Percentiles rank a stretch among this genome's conserved stretches.
phyloP scores from a whole-genome alignment of 2,329 filamentous ascomycete genomes.

The Blastomyces silverae region DNA sequence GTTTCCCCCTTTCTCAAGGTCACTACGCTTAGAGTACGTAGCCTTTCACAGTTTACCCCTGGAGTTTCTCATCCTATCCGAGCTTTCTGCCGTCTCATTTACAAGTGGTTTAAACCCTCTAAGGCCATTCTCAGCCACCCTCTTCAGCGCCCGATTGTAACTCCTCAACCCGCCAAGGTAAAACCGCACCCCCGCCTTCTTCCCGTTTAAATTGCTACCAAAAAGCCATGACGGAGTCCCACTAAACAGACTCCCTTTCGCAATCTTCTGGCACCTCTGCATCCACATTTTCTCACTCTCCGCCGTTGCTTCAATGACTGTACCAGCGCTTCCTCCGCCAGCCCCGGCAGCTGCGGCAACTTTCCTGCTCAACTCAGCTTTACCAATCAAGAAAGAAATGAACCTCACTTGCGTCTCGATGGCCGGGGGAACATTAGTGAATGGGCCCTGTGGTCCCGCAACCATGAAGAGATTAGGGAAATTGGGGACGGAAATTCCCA shows the following conservation, averaged over 20 bases:
- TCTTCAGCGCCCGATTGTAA: not conserved
- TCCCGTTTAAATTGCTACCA: slow-evolving; percentile 16
- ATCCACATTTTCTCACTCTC: slow-evolving; percentile 16
- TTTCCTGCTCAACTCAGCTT: not conserved
- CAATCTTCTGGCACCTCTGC: slow-evolving; percentile 5
- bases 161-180: slow-evolving; percentile 12
- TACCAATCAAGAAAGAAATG: not conserved
- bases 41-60: too few relatives aligned
- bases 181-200: slow-evolving; percentile 14
- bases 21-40: too few relatives aligned
- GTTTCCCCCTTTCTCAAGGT: too few relatives aligned
- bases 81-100: not conserved
- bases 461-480: slow-evolving; percentile 8
- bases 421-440: slow-evolving; percentile 4
- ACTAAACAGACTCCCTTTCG: slow-evolving; percentile 13
- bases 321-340: not conserved
- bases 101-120: slow-evolving; percentile 1
- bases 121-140: not conserved
- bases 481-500: not conserved
- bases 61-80: not conserved
- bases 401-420: slow-evolving; percentile 6
- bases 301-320: slow-evolving; percentile 15
- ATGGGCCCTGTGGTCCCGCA: slow-evolving; percentile 4
- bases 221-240: slow-evolving; percentile 17
- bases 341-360: not conserved